Conservation (phyloP, 1,284 basidiomycete genomes). For the Mycena sp. region DNA sequence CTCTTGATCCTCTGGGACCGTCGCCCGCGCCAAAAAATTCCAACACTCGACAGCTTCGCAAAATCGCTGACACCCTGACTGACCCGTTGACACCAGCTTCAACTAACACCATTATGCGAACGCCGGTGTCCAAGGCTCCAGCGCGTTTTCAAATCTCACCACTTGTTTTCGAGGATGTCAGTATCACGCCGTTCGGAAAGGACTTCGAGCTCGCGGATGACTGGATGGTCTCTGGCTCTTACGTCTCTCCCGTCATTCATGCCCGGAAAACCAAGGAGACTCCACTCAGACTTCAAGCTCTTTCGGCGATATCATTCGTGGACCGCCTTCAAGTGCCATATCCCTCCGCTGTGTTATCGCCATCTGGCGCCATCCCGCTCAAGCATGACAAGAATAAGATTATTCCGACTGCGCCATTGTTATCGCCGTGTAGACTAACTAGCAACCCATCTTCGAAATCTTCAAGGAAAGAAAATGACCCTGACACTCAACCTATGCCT, state of each 20-base stretch:
- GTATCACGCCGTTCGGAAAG: conserved; percentile 13
- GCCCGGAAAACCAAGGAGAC: not conserved
- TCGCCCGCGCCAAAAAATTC: not conserved
- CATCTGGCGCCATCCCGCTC: not conserved
- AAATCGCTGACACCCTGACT: not conserved
- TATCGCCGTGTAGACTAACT: conserved; percentile 9
- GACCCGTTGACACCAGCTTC: not conserved
- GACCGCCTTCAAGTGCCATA: conserved; percentile 11
- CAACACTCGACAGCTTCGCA: no score
- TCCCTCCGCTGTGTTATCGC: conserved; percentile 3
- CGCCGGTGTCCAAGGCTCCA: not conserved
- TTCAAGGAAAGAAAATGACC: conserved; percentile 11
- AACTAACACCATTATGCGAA: not conserved
- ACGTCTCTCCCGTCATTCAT: conserved; percentile 17
- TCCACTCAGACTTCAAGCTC: not conserved
- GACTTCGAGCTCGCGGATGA: conserved; percentile 18
- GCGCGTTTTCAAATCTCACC: not conserved
- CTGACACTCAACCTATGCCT: not conserved
- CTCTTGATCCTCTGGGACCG: not conserved
- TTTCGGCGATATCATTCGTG: conserved; percentile 16
- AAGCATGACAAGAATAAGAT: not conserved
- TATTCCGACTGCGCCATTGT: not conserved
- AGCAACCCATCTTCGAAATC: not conserved
- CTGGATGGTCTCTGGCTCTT: conserved; percentile 22
- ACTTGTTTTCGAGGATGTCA: not conserved